Conservation (phyloP, 306 rosid species). For the Hippophae gyantsensis region DNA sequence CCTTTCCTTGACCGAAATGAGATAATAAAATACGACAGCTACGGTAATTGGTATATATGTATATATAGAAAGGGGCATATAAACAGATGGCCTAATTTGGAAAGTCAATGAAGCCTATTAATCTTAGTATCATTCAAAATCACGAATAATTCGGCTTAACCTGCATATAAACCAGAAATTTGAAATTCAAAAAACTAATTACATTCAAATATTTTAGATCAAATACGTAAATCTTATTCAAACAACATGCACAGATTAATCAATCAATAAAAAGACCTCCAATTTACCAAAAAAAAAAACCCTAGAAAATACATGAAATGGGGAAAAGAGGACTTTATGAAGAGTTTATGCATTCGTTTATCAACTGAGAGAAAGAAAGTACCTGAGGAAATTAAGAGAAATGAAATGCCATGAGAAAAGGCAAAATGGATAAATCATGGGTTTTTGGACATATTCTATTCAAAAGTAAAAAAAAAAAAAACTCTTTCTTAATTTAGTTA, state of each 20-base stretch:
- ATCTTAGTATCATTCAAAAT: slow-evolving; percentile 27
- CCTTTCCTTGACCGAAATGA: slow-evolving; percentile 26
- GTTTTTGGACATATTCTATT: too few relatives aligned
- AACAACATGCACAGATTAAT: slow-evolving; percentile 7
- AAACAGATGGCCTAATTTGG: slow-evolving; percentile 29
- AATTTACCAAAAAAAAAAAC: slow-evolving; percentile 8
- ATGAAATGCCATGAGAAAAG: slow-evolving; percentile 24
- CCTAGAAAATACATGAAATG: neutral
- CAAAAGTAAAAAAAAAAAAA: too few relatives aligned
- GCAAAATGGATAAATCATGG: slow-evolving; percentile 1
- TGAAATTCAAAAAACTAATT: slow-evolving; percentile 3
- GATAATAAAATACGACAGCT: slow-evolving; percentile 25
- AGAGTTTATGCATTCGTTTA: neutral
- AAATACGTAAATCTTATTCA: slow-evolving; percentile 19
- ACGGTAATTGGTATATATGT: slow-evolving; percentile 18
- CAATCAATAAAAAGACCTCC: neutral
- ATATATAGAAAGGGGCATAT: neutral
- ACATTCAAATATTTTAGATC: neutral
- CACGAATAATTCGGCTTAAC: slow-evolving; percentile 26
- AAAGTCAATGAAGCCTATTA: slow-evolving; percentile 21
- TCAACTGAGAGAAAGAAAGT: slow-evolving; percentile 14
- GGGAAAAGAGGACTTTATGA: slow-evolving; percentile 1
- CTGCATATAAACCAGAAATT: slow-evolving; percentile 30
- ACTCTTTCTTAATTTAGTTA: too few relatives aligned
- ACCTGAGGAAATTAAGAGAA: slow-evolving; percentile 27